These are phyloP conservation scores for Phaseolus coccineus DNA, from an alignment of 331 rosid genomes.

Conservation along the genomic window DNA sequence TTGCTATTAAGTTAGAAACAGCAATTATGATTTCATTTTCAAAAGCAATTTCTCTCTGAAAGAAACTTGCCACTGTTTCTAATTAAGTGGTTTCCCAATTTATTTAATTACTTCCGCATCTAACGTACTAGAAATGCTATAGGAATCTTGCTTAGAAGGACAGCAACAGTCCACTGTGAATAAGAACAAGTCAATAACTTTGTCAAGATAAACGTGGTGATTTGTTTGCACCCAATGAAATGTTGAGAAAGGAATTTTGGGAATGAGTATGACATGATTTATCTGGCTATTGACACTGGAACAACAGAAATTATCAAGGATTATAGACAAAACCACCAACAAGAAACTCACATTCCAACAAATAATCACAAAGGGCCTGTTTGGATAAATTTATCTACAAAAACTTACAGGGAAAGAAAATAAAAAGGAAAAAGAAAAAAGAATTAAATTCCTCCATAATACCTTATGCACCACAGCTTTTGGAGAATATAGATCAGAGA, in stretches of 20 bases:
- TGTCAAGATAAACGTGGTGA: not conserved
- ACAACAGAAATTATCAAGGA: not conserved
- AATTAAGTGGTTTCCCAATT: not conserved
- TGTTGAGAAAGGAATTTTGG: slow-evolving; percentile 1
- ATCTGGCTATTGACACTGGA: not conserved
- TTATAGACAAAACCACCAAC: not conserved
- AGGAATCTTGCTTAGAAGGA: slow-evolving; percentile 8
- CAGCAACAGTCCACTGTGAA: slow-evolving; percentile 11
- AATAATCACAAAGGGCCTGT: not conserved
- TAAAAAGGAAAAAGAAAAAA: not conserved
- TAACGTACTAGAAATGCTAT: not conserved
- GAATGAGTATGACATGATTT: slow-evolving; percentile 13
- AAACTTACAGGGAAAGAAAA: not conserved
- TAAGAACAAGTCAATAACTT: not conserved
- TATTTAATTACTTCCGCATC: slow-evolving; percentile 21
- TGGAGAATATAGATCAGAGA: not conserved
- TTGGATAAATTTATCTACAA: not conserved
- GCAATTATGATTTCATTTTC: not conserved
- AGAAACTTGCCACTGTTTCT: slow-evolving; percentile 9
- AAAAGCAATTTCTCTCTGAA: not conserved
- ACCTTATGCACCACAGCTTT: not conserved
- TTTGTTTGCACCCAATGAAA: slow-evolving; percentile 2
- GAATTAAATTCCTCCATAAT: not conserved
- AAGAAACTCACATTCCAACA: slow-evolving; percentile 25
- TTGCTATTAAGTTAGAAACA: slow-evolving; percentile 15